phyloP scores from a whole-genome alignment of 148 eudicot species.

The Fagopyrum homotropicum region DNA sequence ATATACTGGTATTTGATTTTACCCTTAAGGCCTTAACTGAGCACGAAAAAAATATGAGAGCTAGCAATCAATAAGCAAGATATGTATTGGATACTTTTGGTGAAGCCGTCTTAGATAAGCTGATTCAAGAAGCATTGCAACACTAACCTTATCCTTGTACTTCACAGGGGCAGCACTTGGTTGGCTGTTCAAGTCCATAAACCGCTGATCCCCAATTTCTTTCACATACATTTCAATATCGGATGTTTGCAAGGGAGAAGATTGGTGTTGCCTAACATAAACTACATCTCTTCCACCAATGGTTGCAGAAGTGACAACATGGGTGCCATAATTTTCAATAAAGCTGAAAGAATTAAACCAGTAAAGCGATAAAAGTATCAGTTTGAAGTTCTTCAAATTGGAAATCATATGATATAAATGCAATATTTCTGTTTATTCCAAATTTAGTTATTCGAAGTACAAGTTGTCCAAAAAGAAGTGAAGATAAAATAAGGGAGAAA shows the following conservation, averaged over 20 bases:
- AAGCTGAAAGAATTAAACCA: slow-evolving; percentile 53
- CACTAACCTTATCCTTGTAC: slow-evolving; percentile 94
- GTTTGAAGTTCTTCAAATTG: background rate
- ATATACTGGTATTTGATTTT: background rate
- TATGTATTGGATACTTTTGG: background rate
- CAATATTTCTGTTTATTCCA: background rate
- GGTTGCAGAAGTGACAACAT: slow-evolving; percentile 82
- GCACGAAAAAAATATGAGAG: background rate
- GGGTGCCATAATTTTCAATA: slow-evolving; percentile 93
- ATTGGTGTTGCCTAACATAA: slow-evolving; percentile 86
- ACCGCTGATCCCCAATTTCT: slow-evolving; percentile 88
- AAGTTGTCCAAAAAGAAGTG: no score
- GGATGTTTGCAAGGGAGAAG: slow-evolving; percentile 65
- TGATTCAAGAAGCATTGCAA: background rate
- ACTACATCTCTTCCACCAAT: slow-evolving; percentile 96
- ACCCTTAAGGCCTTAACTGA: background rate
- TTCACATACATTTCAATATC: slow-evolving; percentile 80
- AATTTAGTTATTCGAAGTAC: background rate
- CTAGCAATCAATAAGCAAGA: background rate
- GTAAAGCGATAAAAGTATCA: slow-evolving; percentile 16
- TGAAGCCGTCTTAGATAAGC: background rate
- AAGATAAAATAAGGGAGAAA: no score
- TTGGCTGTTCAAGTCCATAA: slow-evolving; percentile 52
- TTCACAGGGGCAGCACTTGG: slow-evolving; percentile 58
- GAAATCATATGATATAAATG: background rate